Evolutionary conservation across 495 filamentous ascomycete species (phyloP).

Genomic region (Tuber melanosporum): DNA sequence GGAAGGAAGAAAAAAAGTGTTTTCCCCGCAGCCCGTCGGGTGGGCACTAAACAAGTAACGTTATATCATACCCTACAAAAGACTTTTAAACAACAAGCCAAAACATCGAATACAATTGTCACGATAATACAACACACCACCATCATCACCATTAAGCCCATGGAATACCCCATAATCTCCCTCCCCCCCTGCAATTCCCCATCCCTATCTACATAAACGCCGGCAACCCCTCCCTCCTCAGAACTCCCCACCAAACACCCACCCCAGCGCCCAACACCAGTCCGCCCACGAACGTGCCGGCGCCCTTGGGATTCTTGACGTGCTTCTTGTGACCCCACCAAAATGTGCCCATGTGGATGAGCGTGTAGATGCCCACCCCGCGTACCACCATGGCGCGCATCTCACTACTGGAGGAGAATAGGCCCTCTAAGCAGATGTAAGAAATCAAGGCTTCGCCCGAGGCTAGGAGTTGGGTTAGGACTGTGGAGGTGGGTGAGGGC

Average conservation of each 20-base stretch:
- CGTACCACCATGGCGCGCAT: conserved; percentile 25
- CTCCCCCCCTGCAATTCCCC: background rate
- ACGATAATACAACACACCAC: background rate
- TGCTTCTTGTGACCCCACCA: conserved; percentile 33
- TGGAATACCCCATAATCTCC: background rate
- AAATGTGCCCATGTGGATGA: conserved; percentile 34
- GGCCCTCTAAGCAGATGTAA: conserved; percentile 27
- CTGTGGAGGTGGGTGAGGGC: conserved; percentile 24
- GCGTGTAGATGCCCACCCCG: conserved; percentile 27
- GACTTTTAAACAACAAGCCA: background rate
- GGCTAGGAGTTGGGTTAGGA: conserved; percentile 29
- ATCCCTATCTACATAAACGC: background rate
- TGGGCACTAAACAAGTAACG: too few species aligned
- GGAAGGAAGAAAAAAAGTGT: background rate
- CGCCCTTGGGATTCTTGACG: conserved; percentile 26
- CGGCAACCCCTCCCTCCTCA: conserved; percentile 4
- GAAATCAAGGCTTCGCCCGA: conserved; percentile 31
- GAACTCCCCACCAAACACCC: conserved; percentile 32
- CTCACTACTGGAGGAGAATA: conserved; percentile 21
- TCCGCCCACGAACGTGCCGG: conserved; percentile 19
- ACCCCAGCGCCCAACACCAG: conserved; percentile 21
- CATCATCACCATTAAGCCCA: background rate
- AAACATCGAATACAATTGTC: background rate
- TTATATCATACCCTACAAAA: background rate
- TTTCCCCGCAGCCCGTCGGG: background rate